Conservation (phyloP, 768 basidiomycete genomes). For the Pleurotus eryngii region DNA sequence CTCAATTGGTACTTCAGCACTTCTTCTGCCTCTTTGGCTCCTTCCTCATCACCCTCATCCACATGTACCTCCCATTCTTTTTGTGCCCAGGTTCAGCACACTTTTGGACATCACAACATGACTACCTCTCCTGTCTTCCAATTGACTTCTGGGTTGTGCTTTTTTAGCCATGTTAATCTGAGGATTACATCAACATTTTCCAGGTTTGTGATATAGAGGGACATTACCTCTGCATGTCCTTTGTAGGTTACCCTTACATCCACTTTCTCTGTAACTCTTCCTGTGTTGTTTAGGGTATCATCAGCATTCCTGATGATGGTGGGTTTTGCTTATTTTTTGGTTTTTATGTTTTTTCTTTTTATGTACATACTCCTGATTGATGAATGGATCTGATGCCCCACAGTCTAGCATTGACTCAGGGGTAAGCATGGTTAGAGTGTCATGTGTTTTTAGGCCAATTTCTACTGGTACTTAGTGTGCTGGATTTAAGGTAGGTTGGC, state of each 20-base stretch:
- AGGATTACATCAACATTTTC: conserved; percentile 17
- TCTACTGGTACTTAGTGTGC: too few species aligned
- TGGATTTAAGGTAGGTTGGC: too few species aligned
- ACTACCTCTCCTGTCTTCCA: conserved; percentile 18
- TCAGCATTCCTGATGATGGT: conserved; percentile 7
- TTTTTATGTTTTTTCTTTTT: not conserved
- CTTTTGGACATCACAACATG: conserved; percentile 13
- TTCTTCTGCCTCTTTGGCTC: not conserved
- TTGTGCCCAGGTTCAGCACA: conserved; percentile 2
- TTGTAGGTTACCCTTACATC: conserved; percentile 15
- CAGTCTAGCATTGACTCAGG: too few species aligned
- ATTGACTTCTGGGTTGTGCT: conserved; percentile 23
- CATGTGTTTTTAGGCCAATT: too few species aligned
- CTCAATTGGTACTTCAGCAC: not conserved
- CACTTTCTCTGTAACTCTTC: conserved; percentile 15
- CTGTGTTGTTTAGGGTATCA: conserved; percentile 19
- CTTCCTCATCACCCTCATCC: not conserved
- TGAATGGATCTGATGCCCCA: too few species aligned
- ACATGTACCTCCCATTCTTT: not conserved
- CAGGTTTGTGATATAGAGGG: conserved; percentile 17
- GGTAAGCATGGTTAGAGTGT: too few species aligned
- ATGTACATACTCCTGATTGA: not conserved
- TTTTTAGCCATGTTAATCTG: conserved; percentile 21
- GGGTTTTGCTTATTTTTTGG: not conserved
- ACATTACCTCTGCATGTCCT: conserved; percentile 15